Base-by-base conservation (phyloP, 768 basidiomycete species). In the Austroboletus eburneus region DNA sequence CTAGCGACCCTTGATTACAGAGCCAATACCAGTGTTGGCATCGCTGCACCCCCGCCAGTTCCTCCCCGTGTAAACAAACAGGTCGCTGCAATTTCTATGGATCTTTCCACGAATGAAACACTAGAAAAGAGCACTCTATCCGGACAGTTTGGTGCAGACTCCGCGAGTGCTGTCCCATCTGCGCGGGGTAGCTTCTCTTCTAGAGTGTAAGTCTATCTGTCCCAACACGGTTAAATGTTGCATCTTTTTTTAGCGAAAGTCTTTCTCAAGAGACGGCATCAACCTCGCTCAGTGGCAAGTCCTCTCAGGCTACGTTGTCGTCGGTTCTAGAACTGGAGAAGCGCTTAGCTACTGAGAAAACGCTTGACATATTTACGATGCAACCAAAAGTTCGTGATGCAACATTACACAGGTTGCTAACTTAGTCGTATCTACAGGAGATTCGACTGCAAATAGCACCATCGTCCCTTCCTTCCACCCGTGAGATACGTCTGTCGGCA, bases 321-420 rank as follows among this genome's bases (percentile, higher is more conserved):
- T 76, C 88, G 6, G 69, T 95, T 17, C 68, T 78, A 22, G 89
- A 93, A 54, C 76, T 99, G 14, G 95, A 98, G 62, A 72, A 77
- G 27, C 74, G 90, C 22, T 73, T 99, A 27, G 76, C 83, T 23
- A 85, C 90, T 1, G 79, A 85, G 24, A 73, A 78, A 17, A 90
- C 90, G 8, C 69, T 97, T 23, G 96, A 99, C 64, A 83, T 99
- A 37, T 99, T 99, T 65, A 90, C 91, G 2, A 95, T 99, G 92
- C 78, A 80, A 52, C 87, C 87, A 1, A 93, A 91, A 80, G 95
- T 91, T 52, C 51, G 52, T 54, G 40, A 21, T 13, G 9, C 37
- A 46, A 5, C 13, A 36, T 48, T 36, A 17, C 40, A 44, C n/a
- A 20, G 5, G n/a, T 30, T 42, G 25, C 18, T 22, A 32, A 36